A percentile compares a stretch with the other conserved stretches of the same genome.
Evolutionary conservation across 2,329 filamentous ascomycete genomes (phyloP).

Genomic region (Verticillium isaacii): DNA sequence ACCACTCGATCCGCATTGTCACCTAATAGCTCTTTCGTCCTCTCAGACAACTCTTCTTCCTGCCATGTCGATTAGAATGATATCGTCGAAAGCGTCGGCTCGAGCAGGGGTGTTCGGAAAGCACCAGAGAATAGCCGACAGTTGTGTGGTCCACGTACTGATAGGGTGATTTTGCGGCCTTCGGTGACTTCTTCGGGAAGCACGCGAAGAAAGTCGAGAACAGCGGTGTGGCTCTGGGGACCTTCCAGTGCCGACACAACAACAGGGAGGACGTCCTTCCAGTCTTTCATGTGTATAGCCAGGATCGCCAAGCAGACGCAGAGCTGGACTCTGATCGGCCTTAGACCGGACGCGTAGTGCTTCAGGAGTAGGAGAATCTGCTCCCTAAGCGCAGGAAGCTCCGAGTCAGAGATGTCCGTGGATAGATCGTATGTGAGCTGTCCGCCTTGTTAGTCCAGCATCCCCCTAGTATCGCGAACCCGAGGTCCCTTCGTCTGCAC

Average conservation of each 20-base stretch:
- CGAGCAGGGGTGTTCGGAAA: slow-evolving; percentile 27
- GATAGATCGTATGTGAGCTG: slow-evolving; percentile 94
- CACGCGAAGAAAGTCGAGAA: slow-evolving; percentile 94
- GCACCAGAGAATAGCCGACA: slow-evolving; percentile 34
- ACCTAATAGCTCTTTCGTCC: slow-evolving; percentile 84
- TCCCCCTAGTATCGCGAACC: slow-evolving; percentile 5
- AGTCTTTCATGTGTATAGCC: slow-evolving; percentile 92
- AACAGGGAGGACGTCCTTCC: slow-evolving; percentile 85
- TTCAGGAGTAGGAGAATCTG: slow-evolving; percentile 80
- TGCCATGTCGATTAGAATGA: slow-evolving; percentile 51
- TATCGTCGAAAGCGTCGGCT: slow-evolving; percentile 30
- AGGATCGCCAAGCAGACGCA: slow-evolving; percentile 92
- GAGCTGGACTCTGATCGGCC: slow-evolving; percentile 82
- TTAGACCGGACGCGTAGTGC: slow-evolving; percentile 75
- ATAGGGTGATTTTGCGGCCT: slow-evolving; percentile 98
- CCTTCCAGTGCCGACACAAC: slow-evolving; percentile 76
- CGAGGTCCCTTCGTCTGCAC: slow-evolving; percentile 8
- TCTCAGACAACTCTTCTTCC: slow-evolving; percentile 89
- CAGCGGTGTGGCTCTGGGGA: slow-evolving; percentile 74
- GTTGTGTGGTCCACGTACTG: slow-evolving; percentile 75
- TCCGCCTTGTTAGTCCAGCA: slow-evolving; percentile 8
- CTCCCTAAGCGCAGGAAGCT: slow-evolving; percentile 72
- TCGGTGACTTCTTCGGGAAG: slow-evolving; percentile 98
- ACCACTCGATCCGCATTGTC: slow-evolving; percentile 89
- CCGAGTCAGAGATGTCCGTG: slow-evolving; percentile 73